Conservation (phyloP, 441 rosid genomes). For the Pelargonium exstipulatum region DNA sequence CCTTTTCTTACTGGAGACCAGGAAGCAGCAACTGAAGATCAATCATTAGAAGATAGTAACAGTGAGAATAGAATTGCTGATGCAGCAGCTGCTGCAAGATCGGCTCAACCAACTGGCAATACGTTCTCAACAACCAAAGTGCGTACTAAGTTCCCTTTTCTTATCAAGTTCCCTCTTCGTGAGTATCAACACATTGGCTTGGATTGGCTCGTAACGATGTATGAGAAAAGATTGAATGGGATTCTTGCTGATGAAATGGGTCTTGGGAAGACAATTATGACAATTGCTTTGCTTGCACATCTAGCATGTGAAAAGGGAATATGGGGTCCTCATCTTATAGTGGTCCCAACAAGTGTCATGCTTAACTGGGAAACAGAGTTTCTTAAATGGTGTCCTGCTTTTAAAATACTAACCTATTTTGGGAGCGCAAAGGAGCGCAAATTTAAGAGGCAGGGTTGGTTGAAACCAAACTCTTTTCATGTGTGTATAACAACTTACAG, state of each 20-base stretch:
- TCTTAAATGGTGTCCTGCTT: conserved; percentile 99
- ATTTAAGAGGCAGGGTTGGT: conserved; percentile 97
- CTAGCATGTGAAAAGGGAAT: conserved; percentile 98
- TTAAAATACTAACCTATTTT: conserved; percentile 96
- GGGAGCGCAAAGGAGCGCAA: conserved; percentile 99
- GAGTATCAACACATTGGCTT: conserved; percentile 99
- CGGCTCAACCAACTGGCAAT: conserved; percentile 98
- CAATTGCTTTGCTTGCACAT: conserved; percentile 96
- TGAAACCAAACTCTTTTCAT: conserved; percentile 95
- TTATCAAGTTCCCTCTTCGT: conserved; percentile 92
- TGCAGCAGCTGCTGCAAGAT: conserved; percentile 99
- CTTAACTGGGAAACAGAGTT: conserved; percentile 99
- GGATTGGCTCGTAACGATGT: conserved; percentile 99
- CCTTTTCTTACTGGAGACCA: conserved; percentile 32
- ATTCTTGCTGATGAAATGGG: conserved; percentile 99
- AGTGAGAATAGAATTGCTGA: conserved; percentile 77
- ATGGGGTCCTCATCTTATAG: conserved; percentile 99
- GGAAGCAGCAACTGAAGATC: conserved; percentile 35
- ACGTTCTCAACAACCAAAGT: conserved; percentile 95
- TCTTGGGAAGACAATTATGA: conserved; percentile 99
- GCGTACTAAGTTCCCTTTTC: conserved; percentile 95
- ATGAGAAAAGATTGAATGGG: conserved; percentile 95
- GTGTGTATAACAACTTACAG: conserved; percentile 97
- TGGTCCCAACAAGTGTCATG: conserved; percentile 99
- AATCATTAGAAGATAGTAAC: conserved; percentile 46